phyloP scores from a whole-genome alignment of 75 land plant genomes.

The Sequoiadendron giganteum region DNA sequence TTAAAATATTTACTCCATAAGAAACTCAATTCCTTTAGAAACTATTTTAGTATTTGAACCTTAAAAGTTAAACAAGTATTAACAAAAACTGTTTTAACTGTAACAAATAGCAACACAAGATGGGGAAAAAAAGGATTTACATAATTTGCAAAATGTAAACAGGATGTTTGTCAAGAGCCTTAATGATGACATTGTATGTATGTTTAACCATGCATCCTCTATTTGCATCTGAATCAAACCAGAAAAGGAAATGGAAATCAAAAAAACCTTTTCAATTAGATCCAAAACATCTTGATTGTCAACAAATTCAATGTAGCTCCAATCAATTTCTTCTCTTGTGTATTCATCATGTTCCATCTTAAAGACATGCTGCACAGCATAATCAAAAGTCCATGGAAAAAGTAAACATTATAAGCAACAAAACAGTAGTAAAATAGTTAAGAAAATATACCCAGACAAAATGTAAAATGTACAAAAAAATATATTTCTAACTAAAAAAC shows the following conservation, averaged over 20 bases:
- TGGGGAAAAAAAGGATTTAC: not conserved
- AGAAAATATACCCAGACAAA: not conserved
- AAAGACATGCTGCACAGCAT: conserved; percentile 81
- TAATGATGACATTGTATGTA: not conserved
- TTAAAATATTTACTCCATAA: not conserved
- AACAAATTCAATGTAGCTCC: conserved; percentile 98
- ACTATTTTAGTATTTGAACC: not conserved
- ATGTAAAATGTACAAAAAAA: not conserved
- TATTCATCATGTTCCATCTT: conserved; percentile 99
- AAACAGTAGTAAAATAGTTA: not conserved
- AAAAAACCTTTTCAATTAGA: conserved; percentile 90
- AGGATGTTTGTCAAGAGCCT: not conserved
- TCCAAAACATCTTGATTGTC: conserved; percentile 96
- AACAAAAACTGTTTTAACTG: not conserved
- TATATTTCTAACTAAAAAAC: not conserved
- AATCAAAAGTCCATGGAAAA: not conserved
- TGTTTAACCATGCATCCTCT: not conserved
- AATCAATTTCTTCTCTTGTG: conserved; percentile 87
- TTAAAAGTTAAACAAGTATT: not conserved
- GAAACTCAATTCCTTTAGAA: not conserved
- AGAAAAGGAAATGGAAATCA: not conserved
- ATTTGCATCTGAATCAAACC: not conserved
- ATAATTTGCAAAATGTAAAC: not conserved
- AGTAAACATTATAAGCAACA: not conserved
- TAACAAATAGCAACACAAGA: not conserved